A percentile compares a stretch with the other conserved stretches of the same genome.
Evolutionary conservation across 1,284 basidiomycete species (phyloP).

Genomic region (Ganoderma resinaceum): DNA sequence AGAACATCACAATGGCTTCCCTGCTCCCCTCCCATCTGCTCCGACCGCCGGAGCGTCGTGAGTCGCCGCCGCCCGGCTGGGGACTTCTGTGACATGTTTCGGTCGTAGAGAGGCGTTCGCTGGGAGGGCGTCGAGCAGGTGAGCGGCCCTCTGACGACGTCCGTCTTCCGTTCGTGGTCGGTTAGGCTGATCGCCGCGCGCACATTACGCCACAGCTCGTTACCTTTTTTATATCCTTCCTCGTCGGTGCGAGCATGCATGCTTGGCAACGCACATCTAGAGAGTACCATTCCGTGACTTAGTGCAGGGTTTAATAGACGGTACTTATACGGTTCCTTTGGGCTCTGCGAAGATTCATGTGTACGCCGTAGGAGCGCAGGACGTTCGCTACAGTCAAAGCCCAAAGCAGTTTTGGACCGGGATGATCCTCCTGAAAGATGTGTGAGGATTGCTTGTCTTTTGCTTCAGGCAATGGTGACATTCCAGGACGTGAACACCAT

Average conservation of each 20-base stretch:
- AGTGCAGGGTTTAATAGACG: neutral
- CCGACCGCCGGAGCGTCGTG: conserved; percentile 18
- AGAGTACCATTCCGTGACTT: neutral
- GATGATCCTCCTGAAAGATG: conserved; percentile 9
- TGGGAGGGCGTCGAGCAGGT: conserved; percentile 1
- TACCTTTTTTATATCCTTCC: neutral
- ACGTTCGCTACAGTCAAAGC: neutral
- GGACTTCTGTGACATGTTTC: conserved; percentile 17
- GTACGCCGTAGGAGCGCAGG: neutral
- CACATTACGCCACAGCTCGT: conserved; percentile 10
- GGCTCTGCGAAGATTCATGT: neutral
- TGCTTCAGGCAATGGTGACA: neutral
- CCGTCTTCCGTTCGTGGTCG: neutral
- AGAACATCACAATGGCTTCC: conserved; percentile 9
- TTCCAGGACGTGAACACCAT: neutral
- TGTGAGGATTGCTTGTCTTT: conserved; percentile 9
- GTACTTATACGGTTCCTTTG: neutral
- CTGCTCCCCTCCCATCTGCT: conserved; percentile 10
- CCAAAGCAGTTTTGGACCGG: neutral
- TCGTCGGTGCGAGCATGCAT: neutral
- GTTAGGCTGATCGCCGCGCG: conserved; percentile 11
- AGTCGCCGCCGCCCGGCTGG: conserved; percentile 11
- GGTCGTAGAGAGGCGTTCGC: conserved; percentile 9
- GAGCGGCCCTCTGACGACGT: conserved; percentile 1
- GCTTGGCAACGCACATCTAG: conserved; percentile 1